Conservation (phyloP, 2,329 filamentous ascomycete genomes). For the Calonectria montana region DNA sequence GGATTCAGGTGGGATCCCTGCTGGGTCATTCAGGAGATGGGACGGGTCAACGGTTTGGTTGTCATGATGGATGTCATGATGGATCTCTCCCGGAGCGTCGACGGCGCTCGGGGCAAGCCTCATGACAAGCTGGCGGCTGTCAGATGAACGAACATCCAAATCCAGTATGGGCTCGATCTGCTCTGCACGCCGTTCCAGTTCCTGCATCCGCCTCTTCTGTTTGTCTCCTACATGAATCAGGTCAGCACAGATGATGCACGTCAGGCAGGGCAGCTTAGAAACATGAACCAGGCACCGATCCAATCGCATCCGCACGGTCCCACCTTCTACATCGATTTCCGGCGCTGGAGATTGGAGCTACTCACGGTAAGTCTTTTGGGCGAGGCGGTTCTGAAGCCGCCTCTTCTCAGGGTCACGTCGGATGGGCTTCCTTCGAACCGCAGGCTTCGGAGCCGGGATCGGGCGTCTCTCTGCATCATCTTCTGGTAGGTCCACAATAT, state of each 20-base stretch:
- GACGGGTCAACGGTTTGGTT: slow-evolving; percentile 32
- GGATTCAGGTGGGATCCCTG: slow-evolving; percentile 9
- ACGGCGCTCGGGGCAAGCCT: background rate
- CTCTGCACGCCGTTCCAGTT: slow-evolving; percentile 40
- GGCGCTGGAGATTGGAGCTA: slow-evolving; percentile 12
- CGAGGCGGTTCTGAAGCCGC: slow-evolving; percentile 42
- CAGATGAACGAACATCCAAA: background rate
- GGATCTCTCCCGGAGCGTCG: background rate
- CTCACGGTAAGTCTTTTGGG: slow-evolving; percentile 66
- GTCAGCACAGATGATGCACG: slow-evolving; percentile 31
- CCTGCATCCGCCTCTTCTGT: slow-evolving; percentile 40
- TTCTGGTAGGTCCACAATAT: background rate
- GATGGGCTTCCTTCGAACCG: slow-evolving; percentile 23
- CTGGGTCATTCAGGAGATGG: slow-evolving; percentile 22
- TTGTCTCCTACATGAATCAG: slow-evolving; percentile 44
- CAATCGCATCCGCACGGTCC: background rate
- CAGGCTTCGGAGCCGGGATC: background rate
- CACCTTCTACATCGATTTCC: background rate
- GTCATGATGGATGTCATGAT: background rate
- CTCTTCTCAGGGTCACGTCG: slow-evolving; percentile 42
- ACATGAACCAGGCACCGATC: background rate
- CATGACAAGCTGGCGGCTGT: background rate
- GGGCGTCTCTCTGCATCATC: background rate
- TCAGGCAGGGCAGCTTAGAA: background rate
- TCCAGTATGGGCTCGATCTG: background rate